Evolutionary conservation across 2,329 filamentous ascomycete species (phyloP).

Genomic region (Thielaviopsis euricoi): DNA sequence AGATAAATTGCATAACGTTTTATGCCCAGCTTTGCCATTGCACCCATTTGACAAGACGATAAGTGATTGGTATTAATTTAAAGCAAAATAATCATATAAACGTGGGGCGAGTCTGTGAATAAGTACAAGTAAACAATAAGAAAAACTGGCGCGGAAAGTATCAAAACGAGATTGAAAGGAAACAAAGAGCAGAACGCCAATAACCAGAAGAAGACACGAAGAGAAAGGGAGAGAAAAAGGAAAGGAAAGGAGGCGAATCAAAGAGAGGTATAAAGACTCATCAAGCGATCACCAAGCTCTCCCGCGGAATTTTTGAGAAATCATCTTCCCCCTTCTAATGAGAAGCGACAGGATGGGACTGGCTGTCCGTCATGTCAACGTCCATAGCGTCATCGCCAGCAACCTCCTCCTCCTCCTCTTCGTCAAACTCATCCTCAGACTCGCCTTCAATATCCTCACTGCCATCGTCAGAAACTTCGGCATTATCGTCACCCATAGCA

Average conservation of each 20-base stretch:
- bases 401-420: conserved; percentile 25
- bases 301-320: conserved; percentile 4
- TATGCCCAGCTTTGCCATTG: too few relatives aligned
- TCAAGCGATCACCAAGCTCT: conserved; percentile 8
- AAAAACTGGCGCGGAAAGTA: neutral
- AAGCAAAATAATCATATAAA: neutral
- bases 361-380: conserved; percentile 27
- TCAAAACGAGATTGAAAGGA: conserved; percentile 4
- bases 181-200: conserved; percentile 11
- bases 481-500: conserved; percentile 31
- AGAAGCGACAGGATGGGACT: conserved; percentile 14
- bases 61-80: neutral
- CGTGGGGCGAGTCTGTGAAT: neutral
- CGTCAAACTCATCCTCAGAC: conserved; percentile 55
- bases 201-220: conserved; percentile 5
- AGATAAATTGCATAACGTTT: too few relatives aligned
- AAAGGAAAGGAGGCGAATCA: conserved; percentile 3
- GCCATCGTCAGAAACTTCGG: conserved; percentile 54
- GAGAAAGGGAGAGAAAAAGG: neutral
- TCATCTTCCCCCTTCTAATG: conserved; percentile 10
- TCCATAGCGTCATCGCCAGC: conserved; percentile 33
- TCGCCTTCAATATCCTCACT: conserved; percentile 68
- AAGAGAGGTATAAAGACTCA: conserved; percentile 1
- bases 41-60: neutral
- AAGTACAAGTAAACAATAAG: neutral